phyloP scores from a whole-genome alignment of 176 grass and related monocot genomes.

The Musa beccarii region DNA sequence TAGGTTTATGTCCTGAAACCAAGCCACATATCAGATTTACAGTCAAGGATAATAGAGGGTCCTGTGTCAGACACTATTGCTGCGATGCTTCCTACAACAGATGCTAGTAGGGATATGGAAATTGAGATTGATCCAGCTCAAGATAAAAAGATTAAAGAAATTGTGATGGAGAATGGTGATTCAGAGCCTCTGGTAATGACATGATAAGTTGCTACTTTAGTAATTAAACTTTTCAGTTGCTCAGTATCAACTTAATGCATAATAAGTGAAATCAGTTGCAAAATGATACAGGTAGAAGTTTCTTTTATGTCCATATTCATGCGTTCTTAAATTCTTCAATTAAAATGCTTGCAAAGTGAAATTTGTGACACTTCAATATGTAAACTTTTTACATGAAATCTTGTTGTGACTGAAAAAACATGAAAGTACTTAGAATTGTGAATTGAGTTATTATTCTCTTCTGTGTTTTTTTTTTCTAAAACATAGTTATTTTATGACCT shows the following conservation, averaged over 20 bases:
- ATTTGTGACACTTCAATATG: background rate
- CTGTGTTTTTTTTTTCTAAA: background rate
- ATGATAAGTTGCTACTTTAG: background rate
- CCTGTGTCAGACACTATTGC: constrained; percentile 34
- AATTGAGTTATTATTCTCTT: too few species aligned
- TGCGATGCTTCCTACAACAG: constrained; percentile 22
- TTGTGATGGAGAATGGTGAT: constrained; percentile 68
- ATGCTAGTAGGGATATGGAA: constrained; percentile 43
- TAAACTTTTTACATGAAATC: background rate
- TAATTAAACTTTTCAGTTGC: background rate
- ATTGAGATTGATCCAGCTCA: constrained; percentile 71
- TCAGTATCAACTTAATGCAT: background rate
- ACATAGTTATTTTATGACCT: background rate
- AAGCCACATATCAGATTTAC: constrained; percentile 51
- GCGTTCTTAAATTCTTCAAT: background rate
- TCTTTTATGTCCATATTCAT: background rate
- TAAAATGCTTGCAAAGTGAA: background rate
- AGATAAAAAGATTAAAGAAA: constrained; percentile 90
- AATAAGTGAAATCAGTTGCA: background rate
- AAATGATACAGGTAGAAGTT: too few species aligned
- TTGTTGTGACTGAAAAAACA: background rate
- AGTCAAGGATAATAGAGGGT: constrained; percentile 38
- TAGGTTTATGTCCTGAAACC: constrained; percentile 86
- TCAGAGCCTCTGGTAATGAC: constrained; percentile 1
- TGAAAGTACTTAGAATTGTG: background rate